Conservation (phyloP, 192 early-diverging fungal genomes). For the Umbelopsis sp. region DNA sequence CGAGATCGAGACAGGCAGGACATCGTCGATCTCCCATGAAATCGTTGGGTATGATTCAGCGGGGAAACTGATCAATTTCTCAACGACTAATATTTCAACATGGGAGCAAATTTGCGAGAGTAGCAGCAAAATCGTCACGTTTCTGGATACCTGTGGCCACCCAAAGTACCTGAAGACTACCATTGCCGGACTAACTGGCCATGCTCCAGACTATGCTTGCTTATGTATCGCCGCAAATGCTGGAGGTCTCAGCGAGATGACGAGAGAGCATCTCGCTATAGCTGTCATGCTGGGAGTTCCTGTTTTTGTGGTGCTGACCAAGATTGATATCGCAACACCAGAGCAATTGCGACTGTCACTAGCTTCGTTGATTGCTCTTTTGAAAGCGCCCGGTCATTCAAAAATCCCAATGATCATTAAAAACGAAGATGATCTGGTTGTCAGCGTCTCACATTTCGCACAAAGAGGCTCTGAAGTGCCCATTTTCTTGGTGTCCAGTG, state of each 20-base stretch:
- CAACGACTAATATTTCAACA: slow-evolving; percentile 57
- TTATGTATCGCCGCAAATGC: slow-evolving; percentile 76
- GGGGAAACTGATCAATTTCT: slow-evolving; percentile 77
- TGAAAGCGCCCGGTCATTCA: slow-evolving; percentile 45
- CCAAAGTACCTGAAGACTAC: slow-evolving; percentile 90
- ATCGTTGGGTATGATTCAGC: slow-evolving; percentile 81
- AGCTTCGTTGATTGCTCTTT: slow-evolving; percentile 50
- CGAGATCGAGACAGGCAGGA: slow-evolving; percentile 89
- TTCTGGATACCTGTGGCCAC: slow-evolving; percentile 90
- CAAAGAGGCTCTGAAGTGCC: slow-evolving; percentile 65
- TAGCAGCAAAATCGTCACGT: slow-evolving; percentile 78
- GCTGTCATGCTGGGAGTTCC: slow-evolving; percentile 81
- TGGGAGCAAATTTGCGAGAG: slow-evolving; percentile 84
- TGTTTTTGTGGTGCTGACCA: slow-evolving; percentile 84
- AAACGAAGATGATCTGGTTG: slow-evolving; percentile 44
- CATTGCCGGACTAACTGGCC: slow-evolving; percentile 87
- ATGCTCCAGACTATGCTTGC: slow-evolving; percentile 87
- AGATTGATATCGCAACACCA: slow-evolving; percentile 73
- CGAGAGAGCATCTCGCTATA: slow-evolving; percentile 78
- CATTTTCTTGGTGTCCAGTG: slow-evolving; percentile 83
- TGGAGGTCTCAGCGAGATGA: slow-evolving; percentile 63
- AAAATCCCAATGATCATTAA: slow-evolving; percentile 46
- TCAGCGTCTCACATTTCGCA: slow-evolving; percentile 40
- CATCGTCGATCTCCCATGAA: slow-evolving; percentile 86
- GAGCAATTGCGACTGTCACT: slow-evolving; percentile 51